phyloP scores from a whole-genome alignment of 441 rosid species.

The Corymbia citriodora region DNA sequence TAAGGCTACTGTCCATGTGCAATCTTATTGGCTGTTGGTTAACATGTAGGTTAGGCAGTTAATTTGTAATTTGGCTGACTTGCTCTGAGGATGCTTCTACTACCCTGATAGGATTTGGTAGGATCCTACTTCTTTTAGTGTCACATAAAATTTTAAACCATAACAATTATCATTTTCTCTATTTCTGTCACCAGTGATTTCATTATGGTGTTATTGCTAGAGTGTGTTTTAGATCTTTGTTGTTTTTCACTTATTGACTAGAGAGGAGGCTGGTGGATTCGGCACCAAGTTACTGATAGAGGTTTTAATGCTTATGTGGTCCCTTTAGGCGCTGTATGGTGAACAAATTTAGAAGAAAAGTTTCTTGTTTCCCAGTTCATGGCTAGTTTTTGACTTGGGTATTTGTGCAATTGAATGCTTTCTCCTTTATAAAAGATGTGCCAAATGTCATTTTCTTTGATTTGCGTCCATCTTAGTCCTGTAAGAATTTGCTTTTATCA shows the following conservation, averaged over 20 bases:
- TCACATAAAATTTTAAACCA: not conserved
- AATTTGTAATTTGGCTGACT: not conserved
- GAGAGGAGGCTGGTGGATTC: not conserved
- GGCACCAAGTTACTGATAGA: not conserved
- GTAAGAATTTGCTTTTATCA: not conserved
- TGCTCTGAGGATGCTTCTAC: not conserved
- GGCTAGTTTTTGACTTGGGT: not conserved
- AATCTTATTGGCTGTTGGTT: not conserved
- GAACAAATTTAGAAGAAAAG: not conserved
- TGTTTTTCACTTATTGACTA: not conserved
- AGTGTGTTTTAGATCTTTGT: not conserved
- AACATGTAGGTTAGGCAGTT: not conserved
- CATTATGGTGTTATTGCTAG: not conserved
- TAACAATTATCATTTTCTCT: not conserved
- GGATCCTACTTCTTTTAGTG: not conserved
- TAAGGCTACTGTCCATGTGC: not conserved
- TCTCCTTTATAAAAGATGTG: not conserved
- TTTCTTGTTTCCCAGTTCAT: not conserved
- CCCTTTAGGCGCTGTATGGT: not conserved
- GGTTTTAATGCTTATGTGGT: not conserved
- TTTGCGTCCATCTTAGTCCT: not conserved
- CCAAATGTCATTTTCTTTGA: not conserved
- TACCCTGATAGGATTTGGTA: not conserved
- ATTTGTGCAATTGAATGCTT: not conserved
- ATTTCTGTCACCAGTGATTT: not conserved